Evolutionary conservation across 169 alveolate genomes (phyloP).

Genomic region (Toxoplasma gondii): DNA sequence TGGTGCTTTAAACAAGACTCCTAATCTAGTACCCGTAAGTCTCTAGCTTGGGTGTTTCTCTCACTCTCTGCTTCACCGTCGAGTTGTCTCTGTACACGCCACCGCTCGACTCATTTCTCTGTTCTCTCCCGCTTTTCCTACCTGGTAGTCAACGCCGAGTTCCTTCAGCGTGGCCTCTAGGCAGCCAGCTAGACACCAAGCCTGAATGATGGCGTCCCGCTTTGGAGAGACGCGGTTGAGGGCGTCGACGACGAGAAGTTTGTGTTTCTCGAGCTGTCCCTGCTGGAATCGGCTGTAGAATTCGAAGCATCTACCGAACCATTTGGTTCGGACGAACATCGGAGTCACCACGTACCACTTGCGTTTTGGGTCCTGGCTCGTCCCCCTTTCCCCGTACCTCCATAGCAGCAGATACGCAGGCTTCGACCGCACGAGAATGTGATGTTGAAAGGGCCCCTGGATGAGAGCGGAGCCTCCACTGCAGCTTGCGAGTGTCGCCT

Average conservation of each 20-base stretch:
- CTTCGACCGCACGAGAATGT: background rate
- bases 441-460: conserved; percentile 24
- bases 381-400: conserved; percentile 54
- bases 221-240: conserved; percentile 38
- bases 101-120: background rate
- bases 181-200: conserved; percentile 66
- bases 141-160: conserved; percentile 43
- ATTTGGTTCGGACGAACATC: conserved; percentile 40
- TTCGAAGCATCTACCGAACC: conserved; percentile 55
- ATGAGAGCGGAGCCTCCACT: conserved; percentile 16
- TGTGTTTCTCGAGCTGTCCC: conserved; percentile 37
- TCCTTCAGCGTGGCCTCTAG: conserved; percentile 52
- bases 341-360: conserved; percentile 37
- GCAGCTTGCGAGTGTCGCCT: background rate
- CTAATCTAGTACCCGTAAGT: too few species aligned
- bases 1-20: too few species aligned
- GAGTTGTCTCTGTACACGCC: too few species aligned
- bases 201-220: conserved; percentile 41
- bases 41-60: too few species aligned
- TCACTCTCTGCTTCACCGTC: too few species aligned
- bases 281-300: conserved; percentile 13
- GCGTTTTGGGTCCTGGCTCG: conserved; percentile 9
- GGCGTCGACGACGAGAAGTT: conserved; percentile 42
- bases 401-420: conserved; percentile 65
- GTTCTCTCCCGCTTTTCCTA: background rate